Percentiles rank a stretch among this genome's conserved stretches.
Conservation (phyloP, 2,329 filamentous ascomycete species). For the Pseudocercospora vitis region DNA sequence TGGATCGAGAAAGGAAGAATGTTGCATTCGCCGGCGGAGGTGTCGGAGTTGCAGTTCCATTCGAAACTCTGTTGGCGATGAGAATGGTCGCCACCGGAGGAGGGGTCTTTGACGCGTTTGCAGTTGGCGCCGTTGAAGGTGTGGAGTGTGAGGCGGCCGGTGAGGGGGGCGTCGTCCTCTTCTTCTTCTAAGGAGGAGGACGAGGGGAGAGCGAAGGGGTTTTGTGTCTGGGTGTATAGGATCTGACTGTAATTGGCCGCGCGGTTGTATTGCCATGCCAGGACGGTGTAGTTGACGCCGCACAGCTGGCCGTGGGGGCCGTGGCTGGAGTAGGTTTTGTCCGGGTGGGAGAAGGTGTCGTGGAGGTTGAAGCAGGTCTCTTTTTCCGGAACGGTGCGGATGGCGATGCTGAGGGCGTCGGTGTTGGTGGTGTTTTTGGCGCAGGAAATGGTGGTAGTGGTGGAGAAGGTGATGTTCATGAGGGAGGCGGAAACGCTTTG, state of each 20-base stretch:
- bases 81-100: neutral
- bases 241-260: constrained; percentile 11
- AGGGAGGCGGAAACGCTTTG: constrained; percentile 12
- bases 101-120: constrained; percentile 11
- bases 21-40: constrained; percentile 11
- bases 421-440: constrained; percentile 49
- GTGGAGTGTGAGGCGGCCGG: constrained; percentile 14
- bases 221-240: constrained; percentile 15
- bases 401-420: constrained; percentile 56
- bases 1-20: constrained; percentile 14
- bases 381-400: constrained; percentile 18
- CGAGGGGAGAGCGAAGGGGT: constrained; percentile 10
- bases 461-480: constrained; percentile 63
- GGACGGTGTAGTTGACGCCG: constrained; percentile 20
- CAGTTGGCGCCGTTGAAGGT: constrained; percentile 16
- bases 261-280: neutral
- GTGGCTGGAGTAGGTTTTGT: constrained; percentile 9
- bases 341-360: constrained; percentile 13
- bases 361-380: constrained; percentile 17
- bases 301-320: constrained; percentile 10
- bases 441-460: constrained; percentile 46
- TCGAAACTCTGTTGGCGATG: neutral
- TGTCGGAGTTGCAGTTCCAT: constrained; percentile 18
- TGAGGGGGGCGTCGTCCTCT: neutral
- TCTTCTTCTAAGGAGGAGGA: neutral